Evolutionary conservation across 805 yeast species (phyloP), one percentile per base, ranked within the genome.

Genomic region (Yamadazyma olivae): DNA sequence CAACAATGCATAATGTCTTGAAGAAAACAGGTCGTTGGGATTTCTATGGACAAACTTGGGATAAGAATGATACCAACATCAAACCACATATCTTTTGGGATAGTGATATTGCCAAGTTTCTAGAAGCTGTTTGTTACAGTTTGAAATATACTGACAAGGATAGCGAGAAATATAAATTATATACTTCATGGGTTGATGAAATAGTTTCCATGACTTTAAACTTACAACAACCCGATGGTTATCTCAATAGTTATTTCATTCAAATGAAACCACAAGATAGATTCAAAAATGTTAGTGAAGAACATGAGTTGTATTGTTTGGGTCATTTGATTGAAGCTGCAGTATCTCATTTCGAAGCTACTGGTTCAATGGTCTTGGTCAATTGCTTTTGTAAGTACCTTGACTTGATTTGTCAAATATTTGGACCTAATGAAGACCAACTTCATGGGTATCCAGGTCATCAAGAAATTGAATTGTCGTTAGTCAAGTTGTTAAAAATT

Each of bases 381-480:
- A 40, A 51, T 18, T 28, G 36, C 21, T 8, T 51, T n/a, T 33
- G 43, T 31, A 33, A 38, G n/a, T 53, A 51, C 32, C 34, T 52
- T 18, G 54, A 51, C 32, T 44, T 35, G 13, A 36, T 51, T 17
- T 27, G 39, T 14, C 18, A 30, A 9, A 30, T 32, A 3, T 51
- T 51, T 35, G 57, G 59, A 6, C 47, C 48, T 2, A 48, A 30
- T 5, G 42, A 40, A 19, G 36, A 24, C 14, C 27, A 43, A 20
- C 30, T 36, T 3, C 51, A 46, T 23, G 55, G 55, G 6, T 53
- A 53, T 31, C 53, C 54, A 6, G 59, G 59, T 5, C 59, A 53
- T 26, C 46, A 46, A 19, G 56, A 53, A 31, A 45, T 53, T 15
- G 59, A 53, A 35, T 39, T 53, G 12, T 51, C 59, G 5, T 27